Evolutionary conservation across 78 protist species (phyloP).

Genomic region (Protostelium mycophagum): DNA sequence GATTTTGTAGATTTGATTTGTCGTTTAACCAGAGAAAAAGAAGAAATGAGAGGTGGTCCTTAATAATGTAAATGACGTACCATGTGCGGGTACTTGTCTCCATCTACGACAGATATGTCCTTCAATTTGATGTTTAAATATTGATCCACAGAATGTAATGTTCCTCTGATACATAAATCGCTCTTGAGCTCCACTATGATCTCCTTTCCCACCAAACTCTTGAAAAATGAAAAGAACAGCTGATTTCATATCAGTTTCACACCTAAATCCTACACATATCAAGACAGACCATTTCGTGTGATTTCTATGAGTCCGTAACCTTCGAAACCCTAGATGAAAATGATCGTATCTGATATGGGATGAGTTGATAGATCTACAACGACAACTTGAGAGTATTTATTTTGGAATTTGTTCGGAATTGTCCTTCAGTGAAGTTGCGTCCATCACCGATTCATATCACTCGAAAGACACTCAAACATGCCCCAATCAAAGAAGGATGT

Average conservation of each 20-base stretch:
- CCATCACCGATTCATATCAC: no score
- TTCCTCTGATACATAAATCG: constrained; percentile 72
- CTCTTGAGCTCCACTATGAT: constrained; percentile 88
- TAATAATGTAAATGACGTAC: constrained; percentile 24
- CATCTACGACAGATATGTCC: constrained; percentile 73
- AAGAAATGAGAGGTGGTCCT: neutral
- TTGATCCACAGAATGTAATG: constrained; percentile 92
- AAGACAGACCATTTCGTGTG: no score
- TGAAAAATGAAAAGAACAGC: constrained; percentile 91
- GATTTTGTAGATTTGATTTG: neutral
- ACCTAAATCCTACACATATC: no score
- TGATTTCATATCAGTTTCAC: no score
- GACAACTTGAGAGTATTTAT: no score
- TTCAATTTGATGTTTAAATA: constrained; percentile 85
- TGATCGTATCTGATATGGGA: no score
- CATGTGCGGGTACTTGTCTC: constrained; percentile 87
- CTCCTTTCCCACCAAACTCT: constrained; percentile 84
- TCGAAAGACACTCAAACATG: no score
- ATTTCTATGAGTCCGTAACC: no score
- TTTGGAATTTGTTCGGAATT: no score
- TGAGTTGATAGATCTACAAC: no score
- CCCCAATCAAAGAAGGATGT: neutral
- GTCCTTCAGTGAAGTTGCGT: no score
- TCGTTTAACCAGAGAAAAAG: constrained; percentile 5
- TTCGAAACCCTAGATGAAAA: no score